phyloP scores from a whole-genome alignment of 257 asterid species.

The Eucommia ulmoides region DNA sequence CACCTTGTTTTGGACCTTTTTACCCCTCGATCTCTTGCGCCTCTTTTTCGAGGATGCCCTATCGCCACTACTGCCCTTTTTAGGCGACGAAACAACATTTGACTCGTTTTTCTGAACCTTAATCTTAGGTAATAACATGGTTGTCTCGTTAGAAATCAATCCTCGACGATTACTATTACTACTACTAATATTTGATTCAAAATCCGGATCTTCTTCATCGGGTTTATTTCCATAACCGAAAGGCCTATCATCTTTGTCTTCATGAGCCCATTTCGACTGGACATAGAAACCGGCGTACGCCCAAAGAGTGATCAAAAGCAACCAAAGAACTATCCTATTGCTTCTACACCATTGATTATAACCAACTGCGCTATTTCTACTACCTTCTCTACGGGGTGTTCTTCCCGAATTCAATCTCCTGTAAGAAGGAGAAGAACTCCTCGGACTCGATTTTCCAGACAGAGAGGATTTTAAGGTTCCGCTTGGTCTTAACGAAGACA shows the following conservation, averaged over 20 bases:
- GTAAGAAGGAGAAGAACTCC: slow-evolving; percentile 82
- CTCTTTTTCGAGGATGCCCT: too few species aligned
- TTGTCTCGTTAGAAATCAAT: slow-evolving; percentile 31
- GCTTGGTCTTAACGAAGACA: slow-evolving; percentile 53
- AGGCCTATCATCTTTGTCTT: slow-evolving; percentile 87
- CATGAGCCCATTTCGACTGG: slow-evolving; percentile 98
- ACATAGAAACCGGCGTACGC: slow-evolving; percentile 83
- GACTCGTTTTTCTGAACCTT: slow-evolving; percentile 31
- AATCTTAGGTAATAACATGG: slow-evolving; percentile 17
- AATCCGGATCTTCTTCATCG: slow-evolving; percentile 12
- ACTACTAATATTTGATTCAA: too few species aligned
- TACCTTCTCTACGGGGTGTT: slow-evolving; percentile 56
- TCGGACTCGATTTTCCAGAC: slow-evolving; percentile 65
- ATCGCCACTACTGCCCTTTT: slow-evolving; percentile 33
- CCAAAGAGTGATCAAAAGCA: slow-evolving; percentile 95
- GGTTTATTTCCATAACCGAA: slow-evolving; percentile 61
- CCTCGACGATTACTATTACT: too few species aligned
- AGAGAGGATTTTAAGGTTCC: slow-evolving; percentile 46
- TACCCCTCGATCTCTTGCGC: slow-evolving; percentile 36
- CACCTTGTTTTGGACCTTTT: too few species aligned
- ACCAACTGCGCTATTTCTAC: slow-evolving; percentile 32
- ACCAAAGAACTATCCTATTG: slow-evolving; percentile 81
- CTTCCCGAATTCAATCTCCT: slow-evolving; percentile 53
- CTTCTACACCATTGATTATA: slow-evolving; percentile 43
- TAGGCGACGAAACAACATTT: slow-evolving; percentile 25